Conservation (phyloP, 108 stramenopile genomes). For the Epipyxis sp. region DNA sequence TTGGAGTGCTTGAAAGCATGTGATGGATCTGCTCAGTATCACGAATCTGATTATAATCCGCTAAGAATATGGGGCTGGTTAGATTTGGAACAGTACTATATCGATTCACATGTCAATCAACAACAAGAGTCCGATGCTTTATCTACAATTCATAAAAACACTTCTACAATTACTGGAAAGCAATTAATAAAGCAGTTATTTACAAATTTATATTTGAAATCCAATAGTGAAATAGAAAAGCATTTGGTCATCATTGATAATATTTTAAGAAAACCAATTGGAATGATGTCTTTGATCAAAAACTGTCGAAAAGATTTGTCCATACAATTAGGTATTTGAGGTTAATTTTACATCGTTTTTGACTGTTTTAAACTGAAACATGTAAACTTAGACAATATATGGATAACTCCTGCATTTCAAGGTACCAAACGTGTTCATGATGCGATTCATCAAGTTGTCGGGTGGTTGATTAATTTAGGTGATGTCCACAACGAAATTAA, state of each 20-base stretch:
- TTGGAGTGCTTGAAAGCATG: neutral
- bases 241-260: constrained; percentile 7
- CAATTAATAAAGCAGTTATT: neutral
- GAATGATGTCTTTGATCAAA: neutral
- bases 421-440: constrained; percentile 24
- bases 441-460: constrained; percentile 6
- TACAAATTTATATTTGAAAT: too few relatives aligned
- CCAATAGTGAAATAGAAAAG: too few relatives aligned
- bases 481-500: too few relatives aligned
- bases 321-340: neutral
- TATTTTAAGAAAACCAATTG: neutral
- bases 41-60: constrained; percentile 20
- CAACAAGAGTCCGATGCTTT: neutral
- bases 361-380: neutral
- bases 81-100: neutral
- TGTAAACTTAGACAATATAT: constrained; percentile 9
- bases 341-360: neutral
- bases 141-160: neutral
- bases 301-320: neutral
- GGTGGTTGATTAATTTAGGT: neutral
- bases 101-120: neutral
- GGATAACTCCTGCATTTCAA: constrained; percentile 31
- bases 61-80: constrained; percentile 26
- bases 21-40: neutral
- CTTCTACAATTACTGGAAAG: neutral